phyloP scores from a whole-genome alignment of 1,284 basidiomycete genomes.

The Cutaneotrichosporon dermatis region DNA sequence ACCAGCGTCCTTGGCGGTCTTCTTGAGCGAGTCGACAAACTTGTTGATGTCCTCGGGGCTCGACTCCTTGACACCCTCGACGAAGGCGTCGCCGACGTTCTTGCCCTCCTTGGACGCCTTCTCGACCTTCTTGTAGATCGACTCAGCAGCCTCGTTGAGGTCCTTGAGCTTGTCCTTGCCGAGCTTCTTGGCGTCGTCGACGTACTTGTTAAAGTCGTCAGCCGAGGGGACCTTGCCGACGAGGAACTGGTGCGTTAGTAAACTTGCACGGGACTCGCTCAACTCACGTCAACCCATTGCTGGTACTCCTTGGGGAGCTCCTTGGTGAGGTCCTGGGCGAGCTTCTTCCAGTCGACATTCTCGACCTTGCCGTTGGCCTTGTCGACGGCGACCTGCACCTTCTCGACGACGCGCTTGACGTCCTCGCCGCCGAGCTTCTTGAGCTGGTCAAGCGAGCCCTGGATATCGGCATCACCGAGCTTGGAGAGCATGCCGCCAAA shows the following conservation, averaged over 20 bases:
- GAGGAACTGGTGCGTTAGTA: conserved; percentile 21
- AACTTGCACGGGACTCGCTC: no score
- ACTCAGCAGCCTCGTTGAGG: conserved; percentile 40
- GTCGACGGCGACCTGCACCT: conserved; percentile 42
- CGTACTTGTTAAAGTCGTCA: conserved; percentile 37
- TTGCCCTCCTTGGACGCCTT: conserved; percentile 42
- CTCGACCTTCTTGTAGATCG: conserved; percentile 41
- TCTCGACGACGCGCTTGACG: conserved; percentile 38
- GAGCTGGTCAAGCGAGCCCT: conserved; percentile 37
- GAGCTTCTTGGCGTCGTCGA: conserved; percentile 40
- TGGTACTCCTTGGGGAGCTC: conserved; percentile 39
- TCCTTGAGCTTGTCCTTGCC: conserved; percentile 39
- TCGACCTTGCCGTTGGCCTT: conserved; percentile 39
- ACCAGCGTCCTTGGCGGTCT: conserved; percentile 43
- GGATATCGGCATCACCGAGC: conserved; percentile 41
- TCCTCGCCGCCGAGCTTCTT: conserved; percentile 46
- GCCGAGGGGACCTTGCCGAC: conserved; percentile 38
- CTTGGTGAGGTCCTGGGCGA: conserved; percentile 36
- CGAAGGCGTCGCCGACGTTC: conserved; percentile 29
- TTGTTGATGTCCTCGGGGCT: conserved; percentile 42
- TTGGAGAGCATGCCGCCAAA: conserved; percentile 37
- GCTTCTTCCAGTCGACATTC: conserved; percentile 44
- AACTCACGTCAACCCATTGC: conserved; percentile 39
- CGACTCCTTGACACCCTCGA: conserved; percentile 40
- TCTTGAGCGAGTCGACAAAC: conserved; percentile 41